Evolutionary conservation across 2,329 filamentous ascomycete genomes (phyloP), one percentile per base, ranked within the genome.

Genomic region (Monosporascus sp.): DNA sequence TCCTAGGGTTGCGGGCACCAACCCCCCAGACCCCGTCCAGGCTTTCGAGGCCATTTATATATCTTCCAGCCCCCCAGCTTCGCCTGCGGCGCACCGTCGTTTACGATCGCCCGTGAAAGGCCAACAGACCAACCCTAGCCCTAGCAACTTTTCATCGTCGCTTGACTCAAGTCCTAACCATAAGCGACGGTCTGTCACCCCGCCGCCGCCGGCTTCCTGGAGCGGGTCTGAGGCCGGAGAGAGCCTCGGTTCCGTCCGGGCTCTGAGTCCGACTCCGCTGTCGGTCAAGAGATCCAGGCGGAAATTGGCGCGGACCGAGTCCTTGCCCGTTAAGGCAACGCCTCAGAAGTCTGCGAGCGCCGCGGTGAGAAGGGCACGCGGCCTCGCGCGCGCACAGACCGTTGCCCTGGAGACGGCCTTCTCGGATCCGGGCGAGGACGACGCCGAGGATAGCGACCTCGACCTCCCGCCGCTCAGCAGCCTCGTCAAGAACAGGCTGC

Each of bases 31-130:
- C 52, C 50, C 54, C 53, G 52, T 59, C 62, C 62, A 56, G 47
- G 53, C 53, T 50, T 20, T 59, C 55, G 68, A 77, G 61, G 59
- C 74, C 56, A 76, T 78, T 66, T 48, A 72, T 57, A 71, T 78
- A 64, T 66, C 71, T 59, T 77, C 75, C 65, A 77, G 75, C 56
- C 75, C 76, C 50, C 58, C 64, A 65, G 53, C 65, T 57, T 69
- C 72, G 57, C 63, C 68, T 67, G 8, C 37, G 49, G 51, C 66
- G 56, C 48, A 55, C 54, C 57, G 61, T 56, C 55, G 58, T 54
- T 56, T 67, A 44, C 31, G 11, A 14, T 35, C 9, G 31, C 11
- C 31, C 9, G 31, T 9, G 31, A 35, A 5, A 44, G 11, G 20
- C 11, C n/a, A 44, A 6, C 41, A 24, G n/a, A 9, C 8, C 3